Conservation (phyloP, 2,329 filamentous ascomycete species). For the Fusarium drepaniforme region DNA sequence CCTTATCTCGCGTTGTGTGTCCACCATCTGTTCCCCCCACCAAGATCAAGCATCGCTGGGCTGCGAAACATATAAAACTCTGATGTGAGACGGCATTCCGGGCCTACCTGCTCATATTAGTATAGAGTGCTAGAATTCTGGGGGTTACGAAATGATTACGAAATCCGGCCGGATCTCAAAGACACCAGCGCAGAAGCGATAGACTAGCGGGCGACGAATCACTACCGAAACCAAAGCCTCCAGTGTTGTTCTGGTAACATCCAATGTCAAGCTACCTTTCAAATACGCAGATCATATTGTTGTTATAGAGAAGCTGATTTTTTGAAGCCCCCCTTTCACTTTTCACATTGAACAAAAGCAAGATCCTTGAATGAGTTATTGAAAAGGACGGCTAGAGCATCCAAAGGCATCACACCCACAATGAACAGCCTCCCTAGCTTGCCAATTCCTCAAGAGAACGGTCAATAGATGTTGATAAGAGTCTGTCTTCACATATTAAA, state of each 20-base stretch:
- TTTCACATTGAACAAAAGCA: background rate
- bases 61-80: background rate
- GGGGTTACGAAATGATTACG: background rate
- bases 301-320: fast-evolving
- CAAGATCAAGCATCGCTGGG: background rate
- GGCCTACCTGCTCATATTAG: background rate
- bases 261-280: background rate
- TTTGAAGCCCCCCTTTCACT: background rate
- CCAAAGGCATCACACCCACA: background rate
- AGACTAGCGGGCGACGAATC: background rate
- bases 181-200: background rate
- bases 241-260: background rate
- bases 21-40: background rate
- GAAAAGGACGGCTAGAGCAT: background rate
- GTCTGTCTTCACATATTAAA: background rate
- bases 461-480: background rate
- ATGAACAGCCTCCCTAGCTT: background rate
- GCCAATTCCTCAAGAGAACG: background rate
- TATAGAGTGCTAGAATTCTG: no score
- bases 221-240: background rate
- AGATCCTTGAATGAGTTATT: background rate
- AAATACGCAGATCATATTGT: background rate
- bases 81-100: background rate
- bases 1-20: background rate
- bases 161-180: background rate